Evolutionary conservation across 371 early-diverging fungal genomes (phyloP).

Genomic region (Enterospora canceri): DNA sequence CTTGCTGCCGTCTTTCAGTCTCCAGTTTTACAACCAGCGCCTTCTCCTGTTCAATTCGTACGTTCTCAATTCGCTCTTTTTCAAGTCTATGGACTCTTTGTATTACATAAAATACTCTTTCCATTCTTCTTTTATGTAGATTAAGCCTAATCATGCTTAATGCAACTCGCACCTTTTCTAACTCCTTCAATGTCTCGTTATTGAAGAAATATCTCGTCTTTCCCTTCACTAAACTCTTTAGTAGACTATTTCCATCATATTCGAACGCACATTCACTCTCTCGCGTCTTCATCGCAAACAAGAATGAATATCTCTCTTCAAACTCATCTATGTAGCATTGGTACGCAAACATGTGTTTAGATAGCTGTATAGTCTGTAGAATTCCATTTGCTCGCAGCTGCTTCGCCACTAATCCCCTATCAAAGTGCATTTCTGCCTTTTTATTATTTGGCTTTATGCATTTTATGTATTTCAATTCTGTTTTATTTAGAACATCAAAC

Average conservation of each 20-base stretch:
- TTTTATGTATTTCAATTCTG: constrained; percentile 87
- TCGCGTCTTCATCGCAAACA: not conserved
- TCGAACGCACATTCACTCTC: not conserved
- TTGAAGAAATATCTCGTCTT: constrained; percentile 15
- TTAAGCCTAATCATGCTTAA: not conserved
- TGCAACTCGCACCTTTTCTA: not conserved
- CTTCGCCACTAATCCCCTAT: constrained; percentile 61
- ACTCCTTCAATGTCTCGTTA: constrained; percentile 7
- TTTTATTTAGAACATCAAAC: constrained; percentile 75
- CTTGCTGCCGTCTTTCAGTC: not conserved
- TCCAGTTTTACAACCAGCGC: not conserved
- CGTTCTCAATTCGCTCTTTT: no score
- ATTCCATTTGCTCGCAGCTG: constrained; percentile 44
- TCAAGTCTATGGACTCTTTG: no score
- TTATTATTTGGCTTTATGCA: constrained; percentile 92
- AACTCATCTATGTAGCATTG: constrained; percentile 75
- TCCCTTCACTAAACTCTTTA: not conserved
- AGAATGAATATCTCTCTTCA: constrained; percentile 61
- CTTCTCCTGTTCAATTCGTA: no score
- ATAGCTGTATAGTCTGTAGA: constrained; percentile 83
- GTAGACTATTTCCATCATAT: not conserved
- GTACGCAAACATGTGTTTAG: constrained; percentile 84
- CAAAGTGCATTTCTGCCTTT: constrained; percentile 72
- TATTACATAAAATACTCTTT: no score
- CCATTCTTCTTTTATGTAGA: not conserved